These are phyloP conservation scores for Pontederia paniculata DNA, from an alignment of 176 grass and related monocot species.

Conservation along the genomic window DNA sequence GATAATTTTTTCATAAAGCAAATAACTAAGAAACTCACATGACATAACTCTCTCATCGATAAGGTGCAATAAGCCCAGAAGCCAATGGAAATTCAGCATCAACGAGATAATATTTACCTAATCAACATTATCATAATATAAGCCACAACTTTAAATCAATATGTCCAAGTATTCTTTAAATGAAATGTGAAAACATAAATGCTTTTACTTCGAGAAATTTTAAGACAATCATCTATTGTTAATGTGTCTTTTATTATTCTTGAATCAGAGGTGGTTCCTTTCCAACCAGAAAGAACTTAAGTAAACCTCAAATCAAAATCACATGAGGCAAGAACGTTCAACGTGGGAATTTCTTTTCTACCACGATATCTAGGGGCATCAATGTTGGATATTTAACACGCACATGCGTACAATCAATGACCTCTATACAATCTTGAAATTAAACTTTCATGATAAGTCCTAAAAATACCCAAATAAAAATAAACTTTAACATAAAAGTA, in stretches of 20 bases:
- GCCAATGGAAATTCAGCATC: conserved; percentile 9
- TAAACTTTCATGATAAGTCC: background rate
- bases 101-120: conserved; percentile 19
- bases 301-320: conserved; percentile 12
- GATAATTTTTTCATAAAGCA: no score
- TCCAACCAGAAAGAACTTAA: conserved; percentile 4
- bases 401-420: background rate
- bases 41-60: background rate
- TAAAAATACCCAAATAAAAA: background rate
- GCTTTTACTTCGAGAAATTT: conserved; percentile 12
- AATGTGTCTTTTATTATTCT: conserved; percentile 9
- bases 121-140: no score
- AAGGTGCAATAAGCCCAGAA: background rate
- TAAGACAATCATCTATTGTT: conserved; percentile 1
- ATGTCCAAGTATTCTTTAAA: background rate
- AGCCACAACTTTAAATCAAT: no score
- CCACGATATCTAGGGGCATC: conserved; percentile 2
- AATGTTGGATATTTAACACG: background rate
- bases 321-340: conserved; percentile 3
- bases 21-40: no score
- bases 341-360: conserved; percentile 10
- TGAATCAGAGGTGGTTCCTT: conserved; percentile 9
- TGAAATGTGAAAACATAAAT: background rate
- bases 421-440: background rate
- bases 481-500: background rate